phyloP scores from a whole-genome alignment of 2,329 filamentous ascomycete genomes.

The Domatiomyces catenatus region DNA sequence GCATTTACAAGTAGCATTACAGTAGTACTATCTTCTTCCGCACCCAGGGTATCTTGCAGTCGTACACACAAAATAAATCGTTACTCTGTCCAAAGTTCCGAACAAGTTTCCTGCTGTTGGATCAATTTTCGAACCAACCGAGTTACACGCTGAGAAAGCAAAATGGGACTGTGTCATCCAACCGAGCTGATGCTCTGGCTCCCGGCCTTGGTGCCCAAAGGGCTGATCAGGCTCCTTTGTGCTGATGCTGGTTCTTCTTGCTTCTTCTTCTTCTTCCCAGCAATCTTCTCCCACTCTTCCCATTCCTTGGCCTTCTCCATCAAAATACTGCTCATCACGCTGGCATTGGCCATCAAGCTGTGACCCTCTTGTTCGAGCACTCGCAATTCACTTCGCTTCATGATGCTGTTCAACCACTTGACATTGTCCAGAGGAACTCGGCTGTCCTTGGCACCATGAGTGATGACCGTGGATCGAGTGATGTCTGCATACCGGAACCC shows the following conservation, averaged over 20 bases:
- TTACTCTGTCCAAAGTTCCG: neutral
- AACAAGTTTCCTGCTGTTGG: neutral
- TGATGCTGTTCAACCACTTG: slow-evolving; percentile 82
- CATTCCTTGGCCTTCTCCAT: slow-evolving; percentile 90
- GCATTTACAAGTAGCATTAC: neutral
- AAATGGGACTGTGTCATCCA: too few relatives aligned
- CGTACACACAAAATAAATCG: neutral
- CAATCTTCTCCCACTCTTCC: slow-evolving; percentile 64
- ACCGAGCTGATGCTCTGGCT: neutral
- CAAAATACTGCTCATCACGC: slow-evolving; percentile 84
- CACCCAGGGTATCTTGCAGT: neutral
- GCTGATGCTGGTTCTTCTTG: neutral
- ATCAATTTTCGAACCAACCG: neutral
- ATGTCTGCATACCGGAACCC: slow-evolving; percentile 97
- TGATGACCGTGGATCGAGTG: slow-evolving; percentile 76
- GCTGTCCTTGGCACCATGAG: slow-evolving; percentile 80
- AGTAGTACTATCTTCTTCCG: neutral
- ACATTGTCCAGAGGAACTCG: slow-evolving; percentile 92
- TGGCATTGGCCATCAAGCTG: slow-evolving; percentile 85
- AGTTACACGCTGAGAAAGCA: too few relatives aligned
- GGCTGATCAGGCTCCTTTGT: neutral
- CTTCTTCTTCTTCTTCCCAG: slow-evolving; percentile 28
- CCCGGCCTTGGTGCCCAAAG: neutral
- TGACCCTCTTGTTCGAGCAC: slow-evolving; percentile 86
- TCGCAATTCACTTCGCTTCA: slow-evolving; percentile 82